Percentiles rank a stretch among this genome's conserved stretches.
phyloP scores from a whole-genome alignment of 1,284 basidiomycete genomes.

The Xerocomus cyaneibrunnescens region DNA sequence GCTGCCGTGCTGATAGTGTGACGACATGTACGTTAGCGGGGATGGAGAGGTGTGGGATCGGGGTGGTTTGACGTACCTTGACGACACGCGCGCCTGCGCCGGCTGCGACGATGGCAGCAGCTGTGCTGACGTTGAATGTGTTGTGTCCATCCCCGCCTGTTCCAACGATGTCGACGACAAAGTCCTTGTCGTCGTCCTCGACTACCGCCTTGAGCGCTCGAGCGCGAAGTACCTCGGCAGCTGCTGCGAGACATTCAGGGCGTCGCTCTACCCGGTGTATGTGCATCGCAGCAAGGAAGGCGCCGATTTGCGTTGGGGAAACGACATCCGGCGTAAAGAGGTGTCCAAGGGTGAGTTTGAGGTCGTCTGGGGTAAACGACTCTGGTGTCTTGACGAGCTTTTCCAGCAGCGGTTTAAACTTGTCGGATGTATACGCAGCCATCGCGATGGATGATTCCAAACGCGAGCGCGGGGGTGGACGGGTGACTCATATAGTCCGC shows the following conservation, averaged over 20 bases:
- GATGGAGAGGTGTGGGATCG: too few relatives aligned
- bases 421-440: constrained; percentile 44
- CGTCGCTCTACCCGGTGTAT: constrained; percentile 71
- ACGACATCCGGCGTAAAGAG: constrained; percentile 66
- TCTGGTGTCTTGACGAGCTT: constrained; percentile 78
- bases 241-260: constrained; percentile 75
- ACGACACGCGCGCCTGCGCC: constrained; percentile 92
- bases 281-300: constrained; percentile 82
- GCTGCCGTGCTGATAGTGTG: constrained; percentile 73
- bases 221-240: constrained; percentile 69
- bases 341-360: constrained; percentile 69
- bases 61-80: constrained; percentile 62
- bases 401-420: constrained; percentile 57
- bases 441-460: constrained; percentile 8
- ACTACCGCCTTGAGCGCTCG: constrained; percentile 64
- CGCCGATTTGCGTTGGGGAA: constrained; percentile 73
- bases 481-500: background rate
- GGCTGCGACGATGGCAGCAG: constrained; percentile 92
- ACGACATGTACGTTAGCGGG: background rate
- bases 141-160: constrained; percentile 95
- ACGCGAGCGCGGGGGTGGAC: background rate
- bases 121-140: constrained; percentile 97
- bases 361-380: constrained; percentile 71
- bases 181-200: constrained; percentile 57
- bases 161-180: constrained; percentile 68